Conservation (phyloP, 495 filamentous ascomycete genomes). For the Emericellopsis terricola region DNA sequence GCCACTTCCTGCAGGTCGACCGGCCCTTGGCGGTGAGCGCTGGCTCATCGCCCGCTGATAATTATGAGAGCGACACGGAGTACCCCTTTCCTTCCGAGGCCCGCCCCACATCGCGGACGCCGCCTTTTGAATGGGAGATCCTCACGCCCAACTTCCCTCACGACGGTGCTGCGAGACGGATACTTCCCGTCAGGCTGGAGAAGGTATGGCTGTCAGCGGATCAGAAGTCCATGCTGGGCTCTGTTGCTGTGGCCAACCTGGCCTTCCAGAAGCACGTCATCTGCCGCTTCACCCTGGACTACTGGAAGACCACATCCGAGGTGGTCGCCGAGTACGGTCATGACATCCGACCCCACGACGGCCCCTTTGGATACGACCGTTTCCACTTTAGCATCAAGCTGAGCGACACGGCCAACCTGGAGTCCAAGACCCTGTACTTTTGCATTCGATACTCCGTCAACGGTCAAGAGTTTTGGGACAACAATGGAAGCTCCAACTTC, state of each 20-base stretch:
- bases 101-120: constrained; percentile 13
- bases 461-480: constrained; percentile 89
- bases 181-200: constrained; percentile 57
- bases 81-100: constrained; percentile 63
- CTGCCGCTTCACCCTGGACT: constrained; percentile 87
- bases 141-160: constrained; percentile 64
- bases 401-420: constrained; percentile 75
- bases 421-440: constrained; percentile 75
- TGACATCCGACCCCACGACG: constrained; percentile 51
- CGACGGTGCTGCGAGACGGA: constrained; percentile 42
- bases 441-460: constrained; percentile 79
- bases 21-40: constrained; percentile 87
- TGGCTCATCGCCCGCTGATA: constrained; percentile 82
- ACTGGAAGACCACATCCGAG: constrained; percentile 96
- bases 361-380: constrained; percentile 54
- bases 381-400: constrained; percentile 92
- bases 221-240: constrained; percentile 68
- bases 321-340: constrained; percentile 73
- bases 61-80: constrained; percentile 62
- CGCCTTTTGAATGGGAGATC: constrained; percentile 74
- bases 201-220: constrained; percentile 71
- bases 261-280: constrained; percentile 78
- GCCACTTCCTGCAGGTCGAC: constrained; percentile 88
- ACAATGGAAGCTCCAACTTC: constrained; percentile 71
- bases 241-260: constrained; percentile 70